phyloP scores from a whole-genome alignment of 352 stramenopile genomes.

The Pythium myriotylum region DNA sequence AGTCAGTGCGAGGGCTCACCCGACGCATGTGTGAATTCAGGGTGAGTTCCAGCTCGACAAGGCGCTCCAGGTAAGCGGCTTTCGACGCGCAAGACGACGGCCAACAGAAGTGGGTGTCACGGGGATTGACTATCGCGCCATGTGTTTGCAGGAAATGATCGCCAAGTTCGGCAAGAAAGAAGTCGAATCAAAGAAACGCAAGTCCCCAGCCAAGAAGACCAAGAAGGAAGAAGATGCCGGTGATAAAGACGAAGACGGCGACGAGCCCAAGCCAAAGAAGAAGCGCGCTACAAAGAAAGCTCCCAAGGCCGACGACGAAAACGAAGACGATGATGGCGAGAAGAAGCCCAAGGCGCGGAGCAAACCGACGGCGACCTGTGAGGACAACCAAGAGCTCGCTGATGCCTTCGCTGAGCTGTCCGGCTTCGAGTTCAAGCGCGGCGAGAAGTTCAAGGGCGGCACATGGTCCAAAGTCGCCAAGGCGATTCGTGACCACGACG shows the following conservation, averaged over 20 bases:
- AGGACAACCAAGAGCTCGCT: conserved; percentile 72
- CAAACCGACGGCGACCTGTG: conserved; percentile 48
- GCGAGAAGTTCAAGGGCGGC: conserved; percentile 84
- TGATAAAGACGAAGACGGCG: conserved; percentile 19
- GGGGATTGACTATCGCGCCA: neutral
- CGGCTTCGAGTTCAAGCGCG: conserved; percentile 89
- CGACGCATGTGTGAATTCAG: too few species aligned
- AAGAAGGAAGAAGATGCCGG: conserved; percentile 28
- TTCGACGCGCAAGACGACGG: too few species aligned
- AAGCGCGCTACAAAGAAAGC: conserved; percentile 35
- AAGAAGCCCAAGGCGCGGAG: conserved; percentile 56
- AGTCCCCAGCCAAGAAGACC: conserved; percentile 37
- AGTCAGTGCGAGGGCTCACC: too few species aligned
- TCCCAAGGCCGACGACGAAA: conserved; percentile 37
- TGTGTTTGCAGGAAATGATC: conserved; percentile 64
- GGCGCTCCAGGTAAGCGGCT: conserved; percentile 57
- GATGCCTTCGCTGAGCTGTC: conserved; percentile 82
- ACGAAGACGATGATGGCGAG: conserved; percentile 48
- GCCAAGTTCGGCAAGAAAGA: conserved; percentile 74
- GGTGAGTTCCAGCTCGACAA: conserved; percentile 76
- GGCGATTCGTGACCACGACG: conserved; percentile 72
- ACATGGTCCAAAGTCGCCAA: conserved; percentile 90
- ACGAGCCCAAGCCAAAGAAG: conserved; percentile 35
- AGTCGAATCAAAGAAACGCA: conserved; percentile 61
- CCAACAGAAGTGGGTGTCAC: neutral